Base-by-base conservation (phyloP, 805 yeast genomes). In the Myxozyma geophila region DNA sequence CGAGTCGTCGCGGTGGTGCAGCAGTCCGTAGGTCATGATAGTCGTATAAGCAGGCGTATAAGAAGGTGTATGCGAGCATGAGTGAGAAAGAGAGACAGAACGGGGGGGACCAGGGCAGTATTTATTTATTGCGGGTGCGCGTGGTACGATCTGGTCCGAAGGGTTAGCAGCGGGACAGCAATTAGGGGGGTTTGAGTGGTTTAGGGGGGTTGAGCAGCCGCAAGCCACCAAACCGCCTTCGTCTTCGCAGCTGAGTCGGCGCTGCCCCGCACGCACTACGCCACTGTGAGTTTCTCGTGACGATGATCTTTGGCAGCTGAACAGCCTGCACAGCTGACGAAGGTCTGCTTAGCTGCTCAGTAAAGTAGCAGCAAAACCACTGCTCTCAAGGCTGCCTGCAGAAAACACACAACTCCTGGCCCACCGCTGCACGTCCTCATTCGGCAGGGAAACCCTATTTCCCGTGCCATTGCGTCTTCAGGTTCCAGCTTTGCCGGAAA, bases 1-100 rank as follows among this genome's bases (percentile, higher is more conserved):
- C 37, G 58, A 54, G 58, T 63, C 67, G 59, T 63, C 67, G 41
- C 47, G 37, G 57, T 47, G 54, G 54, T 54, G 55, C 36, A 51
- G 50, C 43, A 44, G 66, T 33, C 59, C 60, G 54, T 48, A 54
- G 43, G 60, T 58, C 66, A 62, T 62, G 12, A 53, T 39, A 35
- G 55, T 13, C 5, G 19, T n/a, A 39, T 41, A 48, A 21, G 8
- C 19, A 33, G 15, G 28, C n/a, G 39, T 7, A 41, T 37, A 41
- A 17, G 57, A 41, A 23, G 50, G 28, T 28, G 28, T 28, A 39
- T 10, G n/a, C 3, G 40, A 19, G n/a, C 40, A 15, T 10, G 10
- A n/a, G 28, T n/a, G 23, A 17, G 12, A 15, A 51, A 9, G 40
- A 33, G 28, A 28, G 17, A 2, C 10, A n/a, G 8, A 36, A 28